A percentile compares a stretch with the other conserved stretches of the same genome.
phyloP scores from a whole-genome alignment of 495 filamentous ascomycete genomes.

The Aspergillus ostianus region DNA sequence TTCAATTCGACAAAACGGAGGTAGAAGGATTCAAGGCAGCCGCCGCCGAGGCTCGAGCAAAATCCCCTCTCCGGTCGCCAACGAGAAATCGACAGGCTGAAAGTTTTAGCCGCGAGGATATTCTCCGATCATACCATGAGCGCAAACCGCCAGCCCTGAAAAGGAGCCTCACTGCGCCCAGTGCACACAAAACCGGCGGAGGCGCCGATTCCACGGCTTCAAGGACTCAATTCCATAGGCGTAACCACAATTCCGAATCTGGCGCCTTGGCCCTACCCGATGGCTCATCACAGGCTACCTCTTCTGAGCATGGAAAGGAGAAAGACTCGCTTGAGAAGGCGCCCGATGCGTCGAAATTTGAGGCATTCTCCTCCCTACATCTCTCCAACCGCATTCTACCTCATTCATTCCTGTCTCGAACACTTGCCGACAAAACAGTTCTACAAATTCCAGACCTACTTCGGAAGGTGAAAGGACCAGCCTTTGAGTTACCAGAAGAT shows the following conservation, averaged over 20 bases:
- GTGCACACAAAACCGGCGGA: slow-evolving; percentile 30
- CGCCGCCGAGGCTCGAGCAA: slow-evolving; percentile 44
- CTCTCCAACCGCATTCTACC: slow-evolving; percentile 84
- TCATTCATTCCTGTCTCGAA: slow-evolving; percentile 72
- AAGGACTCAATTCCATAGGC: slow-evolving; percentile 22
- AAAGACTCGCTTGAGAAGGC: slow-evolving; percentile 19
- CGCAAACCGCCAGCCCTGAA: slow-evolving; percentile 31
- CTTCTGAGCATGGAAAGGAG: slow-evolving; percentile 14
- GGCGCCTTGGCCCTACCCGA: slow-evolving; percentile 24
- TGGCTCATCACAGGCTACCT: slow-evolving; percentile 10
- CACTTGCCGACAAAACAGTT: slow-evolving; percentile 70
- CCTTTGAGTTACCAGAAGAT: slow-evolving; percentile 85
- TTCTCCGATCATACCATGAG: slow-evolving; percentile 49
- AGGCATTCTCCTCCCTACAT: slow-evolving; percentile 81
- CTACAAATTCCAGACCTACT: slow-evolving; percentile 81
- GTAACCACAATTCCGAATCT: slow-evolving; percentile 32
- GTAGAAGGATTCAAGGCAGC: slow-evolving; percentile 63
- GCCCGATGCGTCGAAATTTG: slow-evolving; percentile 58
- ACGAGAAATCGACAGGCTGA: slow-evolving; percentile 45
- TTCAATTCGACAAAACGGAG: slow-evolving; percentile 64
- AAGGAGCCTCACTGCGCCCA: slow-evolving; percentile 55
- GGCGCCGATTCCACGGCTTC: slow-evolving; percentile 16
- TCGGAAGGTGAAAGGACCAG: slow-evolving; percentile 73
- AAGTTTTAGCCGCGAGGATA: slow-evolving; percentile 61
- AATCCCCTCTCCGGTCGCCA: slow-evolving; percentile 37